Evolutionary conservation across 2,329 filamentous ascomycete species (phyloP), one percentile per base, ranked within the genome.

Genomic region (Apiospora marii): DNA sequence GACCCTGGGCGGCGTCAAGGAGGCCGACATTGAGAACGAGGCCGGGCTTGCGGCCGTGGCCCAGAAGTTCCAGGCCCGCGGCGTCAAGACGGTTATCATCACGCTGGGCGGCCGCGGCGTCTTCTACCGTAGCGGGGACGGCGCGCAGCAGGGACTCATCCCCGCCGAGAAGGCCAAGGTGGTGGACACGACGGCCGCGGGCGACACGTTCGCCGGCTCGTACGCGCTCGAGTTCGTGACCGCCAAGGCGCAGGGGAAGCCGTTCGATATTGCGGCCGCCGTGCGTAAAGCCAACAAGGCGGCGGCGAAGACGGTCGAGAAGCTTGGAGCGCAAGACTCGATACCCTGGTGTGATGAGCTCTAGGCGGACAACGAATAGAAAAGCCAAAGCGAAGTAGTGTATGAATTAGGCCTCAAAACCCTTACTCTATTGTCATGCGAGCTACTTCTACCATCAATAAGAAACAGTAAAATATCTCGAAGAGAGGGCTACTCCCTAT

Each of bases 171-270:
- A 93, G 82, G 92, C 94, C 4, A 83, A 81, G 27, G 96, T 98
- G 1, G 90, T 98, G 5, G 96, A 98, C 81, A 98, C 96, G 0
- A 98, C 96, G 10, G 96, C 93, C 1, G 96, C 96, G 6, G 96
- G 96, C 0, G 96, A 98, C 81, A 98, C 96, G 0, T 98, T 98
- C 83, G 94, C 97, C 6, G 96, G 96, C 1, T 93, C 91, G 30
- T 97, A 98, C 81, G 93, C 94, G 3, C 89, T 96, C 37, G 89
- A 91, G 72, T 88, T 92, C 43, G 93, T 94, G 51, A 86, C 80
- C 34, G 70, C 80, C 79, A n/a, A 76, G 75, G 48, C 74, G 73
- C 61, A 76, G 72, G 77, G 72, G 16, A 64, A 24, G 34, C 74
- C 72, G 16, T 88, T 90, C 72, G 86, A 88, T 72, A 86, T 93